Evolutionary conservation across 2,329 filamentous ascomycete genomes (phyloP), one percentile per base, ranked within the genome.

Genomic region (Celoporthe dispersa): DNA sequence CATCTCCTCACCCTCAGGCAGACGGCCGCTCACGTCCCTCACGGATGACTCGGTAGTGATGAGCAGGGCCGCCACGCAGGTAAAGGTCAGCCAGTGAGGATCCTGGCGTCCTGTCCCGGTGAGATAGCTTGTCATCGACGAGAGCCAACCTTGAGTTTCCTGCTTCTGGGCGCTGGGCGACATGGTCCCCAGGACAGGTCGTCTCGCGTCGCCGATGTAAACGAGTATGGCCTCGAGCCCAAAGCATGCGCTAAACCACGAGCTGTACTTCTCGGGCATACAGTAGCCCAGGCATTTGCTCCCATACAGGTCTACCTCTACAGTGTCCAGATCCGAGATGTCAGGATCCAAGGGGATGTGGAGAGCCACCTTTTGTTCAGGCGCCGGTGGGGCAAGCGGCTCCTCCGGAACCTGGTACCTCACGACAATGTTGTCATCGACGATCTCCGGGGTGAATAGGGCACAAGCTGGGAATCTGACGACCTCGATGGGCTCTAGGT

Each of bases 11-110:
- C 84, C 79, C 16, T 80, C 80, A 0, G 84, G 80, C 7, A 93
- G 79, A 4, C 89, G 84, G 7, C 78, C 77, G 44, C 87, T 88
- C 62, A 97, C 87, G 74, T 92, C 85, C 28, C 84, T 80, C n/a
- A 94, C 85, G 1, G 92, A 96, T 2, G 88, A 86, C 71, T 90
- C 85, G 0, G 90, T 92, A 6, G 91, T 85, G 33, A 97, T 79
- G 19, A 97, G 86, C 77, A 92, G 92, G 0, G 93, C 91, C 1
- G 92, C 92, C 73, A 88, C 87, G 79, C 96, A 93, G 53, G 89
- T 87, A 79, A 95, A 96, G 2, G 87, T 88, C 59, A 95, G 84
- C 76, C 83, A 86, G 48, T 84, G 81, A 16, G 82, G 77, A 16
- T 84, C 79, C 11, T 75, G 48, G 6, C 70, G 71, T 22, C 6